These are phyloP conservation scores for Rhododendron ovatum DNA, from an alignment of 148 eudicot species.

Conservation along the genomic window DNA sequence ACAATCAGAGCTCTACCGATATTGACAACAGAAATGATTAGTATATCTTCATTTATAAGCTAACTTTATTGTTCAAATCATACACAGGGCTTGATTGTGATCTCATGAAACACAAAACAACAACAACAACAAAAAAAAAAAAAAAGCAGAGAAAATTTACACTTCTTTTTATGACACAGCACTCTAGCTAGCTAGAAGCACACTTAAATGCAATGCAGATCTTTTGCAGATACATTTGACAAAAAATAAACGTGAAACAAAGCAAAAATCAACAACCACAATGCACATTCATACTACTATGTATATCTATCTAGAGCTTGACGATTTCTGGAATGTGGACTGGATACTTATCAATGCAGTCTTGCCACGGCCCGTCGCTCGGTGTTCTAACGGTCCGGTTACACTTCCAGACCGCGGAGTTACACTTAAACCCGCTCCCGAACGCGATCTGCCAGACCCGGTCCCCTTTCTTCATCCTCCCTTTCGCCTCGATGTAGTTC, in stretches of 20 bases:
- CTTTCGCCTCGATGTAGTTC: conserved; percentile 59
- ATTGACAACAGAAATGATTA: background rate
- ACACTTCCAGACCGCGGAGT: conserved; percentile 79
- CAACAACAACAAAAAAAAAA: too few relatives aligned
- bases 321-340: conserved; percentile 61
- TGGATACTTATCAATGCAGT: conserved; percentile 67
- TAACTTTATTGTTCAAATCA: background rate
- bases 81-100: background rate
- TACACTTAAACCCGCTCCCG: conserved; percentile 81
- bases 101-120: background rate
- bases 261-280: background rate
- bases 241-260: background rate
- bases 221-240: background rate
- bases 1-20: background rate
- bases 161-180: conserved; percentile 8
- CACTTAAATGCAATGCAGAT: background rate
- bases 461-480: conserved; percentile 71
- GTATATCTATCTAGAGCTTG: conserved; percentile 30
- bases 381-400: conserved; percentile 37
- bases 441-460: conserved; percentile 75
- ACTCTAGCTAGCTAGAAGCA: background rate
- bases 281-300: background rate
- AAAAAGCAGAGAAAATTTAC: background rate
- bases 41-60: background rate
- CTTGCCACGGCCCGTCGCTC: conserved; percentile 52